Percentiles rank a stretch among this genome's conserved stretches.
These are phyloP conservation scores for Heterobasidion annosum DNA, from an alignment of 1,284 basidiomycete species.

Conservation along the genomic window DNA sequence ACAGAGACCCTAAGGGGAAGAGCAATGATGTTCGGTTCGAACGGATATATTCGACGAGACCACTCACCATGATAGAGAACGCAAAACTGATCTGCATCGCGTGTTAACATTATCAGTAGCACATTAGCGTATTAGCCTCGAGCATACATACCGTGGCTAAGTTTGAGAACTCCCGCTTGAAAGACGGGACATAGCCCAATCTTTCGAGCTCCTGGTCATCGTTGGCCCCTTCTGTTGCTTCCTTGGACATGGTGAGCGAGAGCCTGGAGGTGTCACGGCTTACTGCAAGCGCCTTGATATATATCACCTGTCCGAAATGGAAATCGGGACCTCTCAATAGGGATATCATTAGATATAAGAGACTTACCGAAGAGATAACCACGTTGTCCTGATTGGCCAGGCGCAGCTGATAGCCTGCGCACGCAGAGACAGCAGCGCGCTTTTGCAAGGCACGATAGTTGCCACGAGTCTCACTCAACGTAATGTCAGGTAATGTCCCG, in stretches of 20 bases:
- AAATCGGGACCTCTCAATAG: too few relatives aligned
- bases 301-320: background rate
- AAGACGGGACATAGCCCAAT: conserved; percentile 69
- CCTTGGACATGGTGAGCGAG: background rate
- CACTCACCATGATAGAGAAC: conserved; percentile 63
- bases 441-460: too few relatives aligned
- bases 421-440: too few relatives aligned
- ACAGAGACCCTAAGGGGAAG: conserved; percentile 48
- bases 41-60: background rate
- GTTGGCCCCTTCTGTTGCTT: conserved; percentile 18
- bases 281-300: background rate
- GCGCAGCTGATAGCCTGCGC: too few relatives aligned
- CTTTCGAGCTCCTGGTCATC: conserved; percentile 62
- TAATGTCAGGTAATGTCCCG: too few relatives aligned
- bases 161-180: conserved; percentile 77
- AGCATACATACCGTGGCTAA: conserved; percentile 50
- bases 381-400: too few relatives aligned
- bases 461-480: too few relatives aligned
- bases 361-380: too few relatives aligned
- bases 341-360: too few relatives aligned
- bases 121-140: background rate
- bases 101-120: background rate
- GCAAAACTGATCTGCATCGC: conserved; percentile 58
- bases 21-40: background rate
- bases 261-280: background rate